Percentiles rank a stretch among this genome's conserved stretches.
These are phyloP conservation scores for Moniliophthora roreri DNA, from an alignment of 1,284 basidiomycete species.

Conservation along the genomic window DNA sequence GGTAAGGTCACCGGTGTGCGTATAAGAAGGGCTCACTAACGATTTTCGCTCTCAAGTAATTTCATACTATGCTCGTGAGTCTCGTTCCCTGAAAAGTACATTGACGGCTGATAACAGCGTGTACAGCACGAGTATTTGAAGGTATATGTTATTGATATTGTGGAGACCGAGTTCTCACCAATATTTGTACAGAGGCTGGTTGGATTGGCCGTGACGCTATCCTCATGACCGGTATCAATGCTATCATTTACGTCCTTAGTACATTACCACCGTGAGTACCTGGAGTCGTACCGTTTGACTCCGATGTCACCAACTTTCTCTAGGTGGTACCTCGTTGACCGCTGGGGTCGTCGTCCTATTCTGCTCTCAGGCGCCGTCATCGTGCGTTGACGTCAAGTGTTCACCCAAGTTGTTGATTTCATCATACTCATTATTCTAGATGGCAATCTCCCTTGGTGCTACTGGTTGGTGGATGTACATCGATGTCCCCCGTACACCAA, in stretches of 20 bases:
- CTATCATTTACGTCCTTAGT: slow-evolving; percentile 82
- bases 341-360: slow-evolving; percentile 88
- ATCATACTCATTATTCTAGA: slow-evolving; percentile 39
- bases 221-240: slow-evolving; percentile 96
- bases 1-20: no score
- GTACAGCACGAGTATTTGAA: slow-evolving; percentile 78
- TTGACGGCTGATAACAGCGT: slow-evolving; percentile 11
- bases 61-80: slow-evolving; percentile 87
- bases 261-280: slow-evolving; percentile 76
- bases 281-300: slow-evolving; percentile 12
- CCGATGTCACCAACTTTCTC: slow-evolving; percentile 16
- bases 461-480: slow-evolving; percentile 95
- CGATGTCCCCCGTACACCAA: slow-evolving; percentile 82
- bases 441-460: slow-evolving; percentile 75
- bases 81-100: slow-evolving; percentile 11
- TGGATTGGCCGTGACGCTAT: slow-evolving; percentile 98
- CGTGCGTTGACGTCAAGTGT: slow-evolving; percentile 41
- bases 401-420: slow-evolving; percentile 5
- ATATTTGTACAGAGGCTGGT: slow-evolving; percentile 71
- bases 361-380: slow-evolving; percentile 89
- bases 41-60: slow-evolving; percentile 58
- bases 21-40: no score
- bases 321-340: slow-evolving; percentile 95
- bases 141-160: slow-evolving; percentile 40
- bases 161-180: not conserved